Percentiles rank a stretch among this genome's conserved stretches.
Conservation (phyloP, 1,139 yeast species). For the Taiozyma sp. region DNA sequence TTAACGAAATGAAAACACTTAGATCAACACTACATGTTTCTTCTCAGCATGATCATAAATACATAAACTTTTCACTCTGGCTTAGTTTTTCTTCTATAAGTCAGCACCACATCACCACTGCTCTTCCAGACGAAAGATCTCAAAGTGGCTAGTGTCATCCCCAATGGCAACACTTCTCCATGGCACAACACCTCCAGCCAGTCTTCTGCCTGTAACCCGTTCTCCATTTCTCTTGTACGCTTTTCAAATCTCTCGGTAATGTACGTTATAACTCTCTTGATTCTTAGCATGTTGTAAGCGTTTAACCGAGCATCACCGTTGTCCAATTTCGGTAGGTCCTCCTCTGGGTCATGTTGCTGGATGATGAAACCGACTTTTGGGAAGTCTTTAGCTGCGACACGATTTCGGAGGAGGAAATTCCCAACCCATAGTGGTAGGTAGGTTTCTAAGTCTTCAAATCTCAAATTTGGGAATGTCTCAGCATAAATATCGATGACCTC, state of each 20-base stretch:
- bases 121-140: constrained; percentile 84
- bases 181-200: constrained; percentile 74
- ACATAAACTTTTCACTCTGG: neutral
- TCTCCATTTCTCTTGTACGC: constrained; percentile 50
- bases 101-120: constrained; percentile 70
- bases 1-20: neutral
- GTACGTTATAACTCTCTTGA: constrained; percentile 63
- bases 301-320: constrained; percentile 58
- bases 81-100: constrained; percentile 41
- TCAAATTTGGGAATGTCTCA: constrained; percentile 28
- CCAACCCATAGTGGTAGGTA: constrained; percentile 83
- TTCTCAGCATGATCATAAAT: neutral
- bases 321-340: constrained; percentile 35
- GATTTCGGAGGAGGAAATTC: constrained; percentile 57
- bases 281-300: constrained; percentile 79
- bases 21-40: neutral
- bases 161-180: constrained; percentile 57
- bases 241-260: constrained; percentile 65
- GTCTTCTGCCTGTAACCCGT: constrained; percentile 44
- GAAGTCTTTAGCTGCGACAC: constrained; percentile 48
- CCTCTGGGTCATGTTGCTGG: constrained; percentile 15
- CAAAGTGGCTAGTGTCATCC: constrained; percentile 77
- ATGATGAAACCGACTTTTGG: constrained; percentile 72
- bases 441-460: constrained; percentile 43
- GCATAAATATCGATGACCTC: constrained; percentile 43